phyloP scores from a whole-genome alignment of 768 basidiomycete species.

The Suillus weaverae region DNA sequence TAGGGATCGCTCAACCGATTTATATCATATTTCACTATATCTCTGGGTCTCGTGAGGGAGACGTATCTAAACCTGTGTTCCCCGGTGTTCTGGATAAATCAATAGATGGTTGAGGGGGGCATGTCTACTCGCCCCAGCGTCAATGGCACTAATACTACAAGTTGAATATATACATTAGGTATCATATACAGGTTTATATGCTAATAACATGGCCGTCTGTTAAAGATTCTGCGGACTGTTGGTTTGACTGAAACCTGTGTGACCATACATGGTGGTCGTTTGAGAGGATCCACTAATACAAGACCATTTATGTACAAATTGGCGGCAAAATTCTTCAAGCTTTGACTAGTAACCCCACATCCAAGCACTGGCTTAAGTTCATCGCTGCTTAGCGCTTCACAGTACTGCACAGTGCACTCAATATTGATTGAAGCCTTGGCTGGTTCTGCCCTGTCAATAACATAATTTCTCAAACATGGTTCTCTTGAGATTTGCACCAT shows the following conservation, averaged over 20 bases:
- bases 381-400: neutral
- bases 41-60: neutral
- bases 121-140: neutral
- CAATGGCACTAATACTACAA: neutral
- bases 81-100: neutral
- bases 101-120: neutral
- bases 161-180: neutral
- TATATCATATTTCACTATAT: neutral
- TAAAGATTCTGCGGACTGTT: neutral
- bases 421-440: neutral
- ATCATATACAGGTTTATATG: neutral
- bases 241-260: neutral
- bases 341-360: neutral
- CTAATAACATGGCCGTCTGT: neutral
- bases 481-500: conserved; percentile 91
- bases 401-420: neutral
- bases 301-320: no score
- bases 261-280: no score
- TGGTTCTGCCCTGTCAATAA: neutral
- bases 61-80: neutral
- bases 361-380: neutral
- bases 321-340: neutral
- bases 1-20: conserved; percentile 32
- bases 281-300: no score
- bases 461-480: conserved; percentile 38